Base-by-base conservation (phyloP, 2,329 filamentous ascomycete genomes). In the Setomelanomma holmii region DNA sequence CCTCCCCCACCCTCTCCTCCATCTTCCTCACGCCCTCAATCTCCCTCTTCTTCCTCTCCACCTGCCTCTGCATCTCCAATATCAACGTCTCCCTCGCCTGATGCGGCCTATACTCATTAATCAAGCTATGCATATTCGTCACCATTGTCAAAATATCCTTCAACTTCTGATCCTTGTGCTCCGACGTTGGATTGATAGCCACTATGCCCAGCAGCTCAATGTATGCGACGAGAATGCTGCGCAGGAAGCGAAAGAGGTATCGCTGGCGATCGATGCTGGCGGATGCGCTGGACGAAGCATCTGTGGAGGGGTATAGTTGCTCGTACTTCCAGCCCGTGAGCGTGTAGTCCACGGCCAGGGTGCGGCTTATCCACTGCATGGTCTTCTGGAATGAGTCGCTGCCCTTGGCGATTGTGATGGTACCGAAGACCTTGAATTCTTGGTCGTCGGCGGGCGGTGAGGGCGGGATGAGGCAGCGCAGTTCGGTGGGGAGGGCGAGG, bases 41-140 rank as follows among this genome's bases (percentile, higher is more conserved):
- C 75, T 97, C 92, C 48, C 83, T 84, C 60, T 83, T 85, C 49
- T 88, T 88, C 61, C 80, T 82, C 62, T 90, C 86, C 23, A 96
- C 77, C 67, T 93, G 89, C 61, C 89, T 88, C 75, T 96, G 90
- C 89, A 97, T 92, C 79, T 93, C 84, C 61, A 88, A 77, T 24
- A 96, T 96, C 51, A 96, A 80, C 22, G 88, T 92, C 78, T 97
- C 93, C 39, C 93, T 80, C 20, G 93, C 92, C 77, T 98, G 93
- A 72, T 97, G 93, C 8, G 93, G 93, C 24, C 93, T 84, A 76
- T 96, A 98, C 74, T 96, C 88, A 74, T 99, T 99, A 60, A 98
- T 86, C 47, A 96, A 83, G 68, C 96, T 91, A 75, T 97, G 92
- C 68, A 96, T 89, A 73, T 98, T 98, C 73, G 93, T 87, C 58